Percentiles rank a stretch among this genome's conserved stretches.
These are phyloP conservation scores for Herpotrichia juniperi DNA, from an alignment of 2,329 filamentous ascomycete species.

Conservation along the genomic window DNA sequence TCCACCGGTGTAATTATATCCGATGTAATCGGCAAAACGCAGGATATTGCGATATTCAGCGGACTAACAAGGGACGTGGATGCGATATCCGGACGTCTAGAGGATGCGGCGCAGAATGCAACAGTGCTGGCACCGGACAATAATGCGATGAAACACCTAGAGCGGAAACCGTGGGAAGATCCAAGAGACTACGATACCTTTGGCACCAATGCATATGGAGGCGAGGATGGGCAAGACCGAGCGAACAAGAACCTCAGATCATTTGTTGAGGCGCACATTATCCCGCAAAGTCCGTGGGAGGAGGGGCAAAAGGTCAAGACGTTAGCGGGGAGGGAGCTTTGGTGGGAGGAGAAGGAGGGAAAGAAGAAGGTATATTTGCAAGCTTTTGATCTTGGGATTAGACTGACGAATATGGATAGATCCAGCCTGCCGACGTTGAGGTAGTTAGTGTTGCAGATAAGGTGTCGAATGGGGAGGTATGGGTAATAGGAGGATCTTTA, in stretches of 20 bases:
- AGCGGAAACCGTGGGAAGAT: constrained; percentile 86
- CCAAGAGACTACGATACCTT: constrained; percentile 72
- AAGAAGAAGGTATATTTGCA: constrained; percentile 65
- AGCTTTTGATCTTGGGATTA: neutral
- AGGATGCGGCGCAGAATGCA: constrained; percentile 70
- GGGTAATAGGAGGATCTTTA: constrained; percentile 71
- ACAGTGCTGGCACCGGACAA: constrained; percentile 91
- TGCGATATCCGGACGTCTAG: constrained; percentile 70
- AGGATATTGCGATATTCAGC: constrained; percentile 82
- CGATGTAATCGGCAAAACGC: constrained; percentile 81
- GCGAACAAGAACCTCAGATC: constrained; percentile 76
- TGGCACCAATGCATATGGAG: constrained; percentile 76
- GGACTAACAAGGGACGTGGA: constrained; percentile 78
- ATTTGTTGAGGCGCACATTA: constrained; percentile 87
- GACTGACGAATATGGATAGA: constrained; percentile 50
- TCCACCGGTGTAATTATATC: constrained; percentile 69
- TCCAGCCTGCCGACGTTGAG: constrained; percentile 81
- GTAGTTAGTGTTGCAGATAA: constrained; percentile 75
- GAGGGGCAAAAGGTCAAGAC: constrained; percentile 71
- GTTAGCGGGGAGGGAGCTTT: constrained; percentile 72
- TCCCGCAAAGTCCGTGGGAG: constrained; percentile 76
- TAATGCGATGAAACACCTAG: constrained; percentile 75
- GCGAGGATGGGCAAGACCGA: constrained; percentile 73
- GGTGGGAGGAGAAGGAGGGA: constrained; percentile 78
- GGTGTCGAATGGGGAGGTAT: constrained; percentile 88